These are phyloP conservation scores for Plasmodium gonderi DNA, from an alignment of 169 alveolate species.

Conservation along the genomic window DNA sequence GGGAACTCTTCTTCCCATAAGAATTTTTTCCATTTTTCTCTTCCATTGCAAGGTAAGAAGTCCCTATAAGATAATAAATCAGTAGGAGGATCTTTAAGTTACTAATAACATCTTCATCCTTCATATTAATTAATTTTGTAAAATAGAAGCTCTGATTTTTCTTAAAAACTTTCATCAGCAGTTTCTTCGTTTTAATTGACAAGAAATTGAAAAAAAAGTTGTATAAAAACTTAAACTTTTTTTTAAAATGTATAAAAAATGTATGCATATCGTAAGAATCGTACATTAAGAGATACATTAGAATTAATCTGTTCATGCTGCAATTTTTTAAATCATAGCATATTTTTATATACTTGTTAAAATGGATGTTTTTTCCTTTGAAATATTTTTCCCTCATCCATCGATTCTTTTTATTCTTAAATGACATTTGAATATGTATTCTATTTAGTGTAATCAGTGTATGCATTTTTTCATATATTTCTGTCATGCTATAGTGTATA, in stretches of 20 bases:
- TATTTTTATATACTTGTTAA: not conserved
- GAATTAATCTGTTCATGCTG: conserved; percentile 20
- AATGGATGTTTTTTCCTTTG: not conserved
- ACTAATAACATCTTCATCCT: not conserved
- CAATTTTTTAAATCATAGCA: conserved; percentile 8
- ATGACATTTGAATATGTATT: conserved; percentile 1
- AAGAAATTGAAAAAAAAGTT: conserved; percentile 44
- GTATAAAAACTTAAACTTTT: conserved; percentile 15
- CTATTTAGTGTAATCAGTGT: not conserved
- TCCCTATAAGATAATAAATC: conserved; percentile 12
- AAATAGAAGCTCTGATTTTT: not conserved
- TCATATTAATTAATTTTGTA: not conserved
- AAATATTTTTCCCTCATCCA: not conserved
- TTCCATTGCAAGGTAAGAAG: not conserved
- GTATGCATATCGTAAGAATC: conserved; percentile 7
- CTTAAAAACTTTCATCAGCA: conserved; percentile 23
- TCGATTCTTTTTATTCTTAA: not conserved
- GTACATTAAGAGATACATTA: conserved; percentile 20
- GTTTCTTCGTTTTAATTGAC: conserved; percentile 47
- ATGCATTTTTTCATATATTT: not conserved
- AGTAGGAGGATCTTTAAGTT: conserved; percentile 13
- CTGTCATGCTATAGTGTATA: no score
- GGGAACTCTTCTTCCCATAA: no score
- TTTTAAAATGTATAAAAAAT: conserved; percentile 25
- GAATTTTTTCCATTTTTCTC: no score